Base-by-base conservation (phyloP, 768 basidiomycete species). In the Russula lepida region DNA sequence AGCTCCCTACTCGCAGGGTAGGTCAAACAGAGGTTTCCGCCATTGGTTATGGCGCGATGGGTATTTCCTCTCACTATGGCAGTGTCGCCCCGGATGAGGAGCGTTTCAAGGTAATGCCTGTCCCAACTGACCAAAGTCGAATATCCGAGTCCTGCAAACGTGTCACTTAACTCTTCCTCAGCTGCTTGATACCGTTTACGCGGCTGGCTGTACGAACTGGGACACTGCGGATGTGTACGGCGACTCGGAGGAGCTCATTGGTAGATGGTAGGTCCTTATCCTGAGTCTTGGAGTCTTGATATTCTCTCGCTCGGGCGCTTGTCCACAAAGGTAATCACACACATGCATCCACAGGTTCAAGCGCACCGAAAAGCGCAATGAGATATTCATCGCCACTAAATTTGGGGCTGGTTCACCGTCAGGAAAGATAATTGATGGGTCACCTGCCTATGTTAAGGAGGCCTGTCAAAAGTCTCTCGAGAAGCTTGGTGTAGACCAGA, bases 31-130 rank as follows among this genome's bases (percentile, higher is more conserved):
- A 73, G 13, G 78, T 83, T n/a, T 73, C 77, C 7, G 78, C 78
- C 23, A 75, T 87, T 12, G 84, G 84, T 2, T 84, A 81, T 59
- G 85, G 85, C 6, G 72, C 77, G 7, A 85, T 85, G 84, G 83
- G 81, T 6, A 66, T 85, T 12, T 78, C 78, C 15, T 74, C 71
- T 1, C 74, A 68, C 47, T 84, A 83, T 58, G 83, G 84, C n/a
- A 59, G 68, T 2, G 67, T 69, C 0, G 72, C 72, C 15, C 60
- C 75, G 4, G 84, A 87, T 60, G 82, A 86, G 64, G 82, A 85
- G 55, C 75, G 83, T 2, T 77, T 86, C 66, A 79, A 77, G 75
- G 68, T 77, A 19, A 30, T 33, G 12, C 21, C 35, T 9, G 19
- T 15, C 49, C 15, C 47, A 43, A 37, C 21, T 43, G 8, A n/a